Evolutionary conservation across 257 asterid species (phyloP).

Genomic region (Pogostemon cablin): DNA sequence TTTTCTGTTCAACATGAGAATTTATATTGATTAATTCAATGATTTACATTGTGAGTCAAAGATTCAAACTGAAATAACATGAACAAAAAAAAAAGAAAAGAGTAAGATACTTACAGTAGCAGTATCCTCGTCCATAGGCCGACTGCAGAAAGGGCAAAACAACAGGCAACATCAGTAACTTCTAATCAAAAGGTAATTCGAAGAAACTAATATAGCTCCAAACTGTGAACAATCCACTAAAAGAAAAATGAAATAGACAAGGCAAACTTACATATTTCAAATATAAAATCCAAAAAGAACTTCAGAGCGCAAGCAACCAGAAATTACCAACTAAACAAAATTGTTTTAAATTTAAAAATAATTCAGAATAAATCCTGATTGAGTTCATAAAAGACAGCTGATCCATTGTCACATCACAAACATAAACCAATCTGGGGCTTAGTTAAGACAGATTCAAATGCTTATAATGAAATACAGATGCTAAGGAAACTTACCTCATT

Average conservation of each 20-base stretch:
- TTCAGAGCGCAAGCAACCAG: not conserved
- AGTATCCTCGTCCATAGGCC: slow-evolving; percentile 76
- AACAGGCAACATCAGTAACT: slow-evolving; percentile 35
- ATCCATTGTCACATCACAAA: not conserved
- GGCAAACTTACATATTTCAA: not conserved
- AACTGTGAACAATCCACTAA: too few species aligned
- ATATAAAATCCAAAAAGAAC: not conserved
- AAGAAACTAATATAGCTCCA: not conserved
- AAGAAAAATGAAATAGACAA: not conserved
- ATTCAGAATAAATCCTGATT: not conserved
- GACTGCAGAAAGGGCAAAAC: slow-evolving; percentile 48
- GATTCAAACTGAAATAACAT: not conserved
- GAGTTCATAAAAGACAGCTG: not conserved
- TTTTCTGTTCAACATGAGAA: slow-evolving; percentile 2
- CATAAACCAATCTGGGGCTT: slow-evolving; percentile 31
- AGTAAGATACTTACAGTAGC: slow-evolving; percentile 54
- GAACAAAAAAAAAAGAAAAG: not conserved
- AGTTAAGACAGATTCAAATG: not conserved
- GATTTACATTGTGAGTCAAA: not conserved
- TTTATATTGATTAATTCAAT: not conserved
- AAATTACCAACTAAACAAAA: not conserved
- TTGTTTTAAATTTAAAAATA: not conserved
- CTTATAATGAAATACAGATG: slow-evolving; percentile 1
- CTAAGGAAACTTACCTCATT: slow-evolving; percentile 35
- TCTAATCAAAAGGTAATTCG: slow-evolving; percentile 8